These are phyloP conservation scores for Beauveria sp. DNA, from an alignment of 2,329 filamentous ascomycete species.

Conservation along the genomic window DNA sequence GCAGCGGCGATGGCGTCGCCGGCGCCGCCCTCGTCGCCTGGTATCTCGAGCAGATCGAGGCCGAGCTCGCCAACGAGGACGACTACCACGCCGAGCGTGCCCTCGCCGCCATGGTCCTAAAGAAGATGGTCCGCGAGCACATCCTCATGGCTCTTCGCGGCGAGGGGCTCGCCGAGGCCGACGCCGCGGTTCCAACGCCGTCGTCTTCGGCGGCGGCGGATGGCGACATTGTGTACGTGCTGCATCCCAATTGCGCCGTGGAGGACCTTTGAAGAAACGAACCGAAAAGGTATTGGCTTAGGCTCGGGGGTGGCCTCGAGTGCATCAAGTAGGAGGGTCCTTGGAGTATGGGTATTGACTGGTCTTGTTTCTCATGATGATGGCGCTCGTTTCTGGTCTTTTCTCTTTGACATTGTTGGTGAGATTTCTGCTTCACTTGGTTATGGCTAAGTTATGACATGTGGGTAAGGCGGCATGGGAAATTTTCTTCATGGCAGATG, in stretches of 20 bases:
- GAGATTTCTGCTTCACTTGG: neutral
- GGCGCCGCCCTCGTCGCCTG: constrained; percentile 74
- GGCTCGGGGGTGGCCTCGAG: too few species aligned
- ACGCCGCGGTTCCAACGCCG: constrained; percentile 28
- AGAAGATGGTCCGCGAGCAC: constrained; percentile 88
- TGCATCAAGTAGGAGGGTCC: neutral
- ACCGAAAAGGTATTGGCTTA: too few species aligned
- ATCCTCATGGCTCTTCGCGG: constrained; percentile 75
- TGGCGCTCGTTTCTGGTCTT: neutral
- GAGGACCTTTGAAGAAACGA: constrained; percentile 48
- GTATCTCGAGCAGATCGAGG: constrained; percentile 90
- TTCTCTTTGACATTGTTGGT: neutral
- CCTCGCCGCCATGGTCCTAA: constrained; percentile 77
- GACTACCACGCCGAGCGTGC: constrained; percentile 69
- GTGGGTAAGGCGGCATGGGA: neutral
- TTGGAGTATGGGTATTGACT: constrained; percentile 1
- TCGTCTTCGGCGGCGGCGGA: constrained; percentile 27
- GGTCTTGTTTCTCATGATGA: neutral
- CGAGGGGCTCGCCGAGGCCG: constrained; percentile 45
- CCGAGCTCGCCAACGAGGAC: constrained; percentile 71
- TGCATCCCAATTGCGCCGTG: constrained; percentile 90
- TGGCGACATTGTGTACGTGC: constrained; percentile 61
- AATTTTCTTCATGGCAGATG: neutral
- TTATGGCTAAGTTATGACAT: neutral
- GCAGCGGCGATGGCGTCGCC: constrained; percentile 72